Conservation (phyloP, 169 alveolate species). For the Eimeria sp. region DNA sequence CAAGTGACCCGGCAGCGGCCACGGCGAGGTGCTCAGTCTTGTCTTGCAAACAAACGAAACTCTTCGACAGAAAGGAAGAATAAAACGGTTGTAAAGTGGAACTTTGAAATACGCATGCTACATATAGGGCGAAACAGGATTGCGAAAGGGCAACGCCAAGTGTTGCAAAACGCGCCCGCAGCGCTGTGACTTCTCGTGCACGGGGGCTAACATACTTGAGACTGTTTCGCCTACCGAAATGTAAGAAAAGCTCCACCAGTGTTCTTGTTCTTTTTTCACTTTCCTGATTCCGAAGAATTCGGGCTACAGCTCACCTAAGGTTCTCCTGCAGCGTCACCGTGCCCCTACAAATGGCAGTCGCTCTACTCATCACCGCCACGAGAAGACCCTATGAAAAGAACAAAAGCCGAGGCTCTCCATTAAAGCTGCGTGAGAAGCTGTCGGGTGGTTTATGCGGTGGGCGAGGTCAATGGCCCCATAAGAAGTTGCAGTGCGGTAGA, state of each 20-base stretch:
- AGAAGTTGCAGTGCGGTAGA: background rate
- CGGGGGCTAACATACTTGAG: background rate
- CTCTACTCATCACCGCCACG: background rate
- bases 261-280: background rate
- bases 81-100: background rate
- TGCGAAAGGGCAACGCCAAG: background rate
- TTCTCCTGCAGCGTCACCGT: background rate
- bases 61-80: background rate
- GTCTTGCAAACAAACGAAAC: background rate
- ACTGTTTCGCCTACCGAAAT: background rate
- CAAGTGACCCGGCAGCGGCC: constrained; percentile 12
- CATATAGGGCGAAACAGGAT: background rate
- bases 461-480: background rate
- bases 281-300: background rate
- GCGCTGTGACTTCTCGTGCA: background rate
- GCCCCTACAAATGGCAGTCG: background rate
- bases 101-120: background rate
- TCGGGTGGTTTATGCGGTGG: background rate
- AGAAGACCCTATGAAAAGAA: background rate
- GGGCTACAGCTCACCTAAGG: background rate
- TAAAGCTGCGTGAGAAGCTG: background rate
- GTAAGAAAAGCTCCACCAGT: background rate
- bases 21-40: background rate
- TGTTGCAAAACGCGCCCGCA: background rate
- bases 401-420: background rate